Percentiles rank a stretch among this genome's conserved stretches.
Evolutionary conservation across 306 rosid species (phyloP).

Genomic region (Acacia crassicarpa): DNA sequence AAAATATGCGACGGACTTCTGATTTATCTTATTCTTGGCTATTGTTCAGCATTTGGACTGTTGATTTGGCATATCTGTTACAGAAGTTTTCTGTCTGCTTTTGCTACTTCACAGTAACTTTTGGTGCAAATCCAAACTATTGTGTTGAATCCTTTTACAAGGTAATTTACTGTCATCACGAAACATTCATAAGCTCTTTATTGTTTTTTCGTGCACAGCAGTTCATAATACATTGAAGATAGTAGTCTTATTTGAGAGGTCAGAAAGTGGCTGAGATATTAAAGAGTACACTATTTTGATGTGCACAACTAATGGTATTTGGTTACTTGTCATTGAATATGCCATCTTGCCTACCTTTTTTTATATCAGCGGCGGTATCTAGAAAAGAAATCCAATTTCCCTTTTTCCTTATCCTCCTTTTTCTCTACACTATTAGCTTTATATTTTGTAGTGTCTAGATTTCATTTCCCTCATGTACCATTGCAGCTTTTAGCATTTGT

Average conservation of each 20-base stretch:
- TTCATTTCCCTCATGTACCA: background rate
- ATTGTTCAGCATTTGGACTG: constrained; percentile 88
- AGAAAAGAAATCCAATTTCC: background rate
- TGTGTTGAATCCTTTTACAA: constrained; percentile 85
- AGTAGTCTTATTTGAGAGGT: constrained; percentile 9
- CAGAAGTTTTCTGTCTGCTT: constrained; percentile 70
- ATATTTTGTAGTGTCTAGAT: background rate
- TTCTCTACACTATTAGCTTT: background rate
- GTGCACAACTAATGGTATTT: constrained; percentile 18
- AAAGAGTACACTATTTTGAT: constrained; percentile 14
- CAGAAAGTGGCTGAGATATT: constrained; percentile 16
- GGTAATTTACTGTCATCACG: constrained; percentile 48
- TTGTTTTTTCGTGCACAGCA: background rate
- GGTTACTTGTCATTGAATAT: background rate
- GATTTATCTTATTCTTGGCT: constrained; percentile 33
- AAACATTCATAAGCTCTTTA: background rate
- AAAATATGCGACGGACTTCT: constrained; percentile 27
- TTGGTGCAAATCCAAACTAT: constrained; percentile 94
- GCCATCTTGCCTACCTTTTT: background rate
- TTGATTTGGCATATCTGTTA: constrained; percentile 87
- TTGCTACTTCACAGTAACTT: constrained; percentile 88
- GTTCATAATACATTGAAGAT: constrained; percentile 15
- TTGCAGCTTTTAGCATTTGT: constrained; percentile 11
- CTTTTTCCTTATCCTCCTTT: background rate
- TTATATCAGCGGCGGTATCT: background rate